Evolutionary conservation across 345 rosid species (phyloP).

Genomic region (Syzygium aqueum): DNA sequence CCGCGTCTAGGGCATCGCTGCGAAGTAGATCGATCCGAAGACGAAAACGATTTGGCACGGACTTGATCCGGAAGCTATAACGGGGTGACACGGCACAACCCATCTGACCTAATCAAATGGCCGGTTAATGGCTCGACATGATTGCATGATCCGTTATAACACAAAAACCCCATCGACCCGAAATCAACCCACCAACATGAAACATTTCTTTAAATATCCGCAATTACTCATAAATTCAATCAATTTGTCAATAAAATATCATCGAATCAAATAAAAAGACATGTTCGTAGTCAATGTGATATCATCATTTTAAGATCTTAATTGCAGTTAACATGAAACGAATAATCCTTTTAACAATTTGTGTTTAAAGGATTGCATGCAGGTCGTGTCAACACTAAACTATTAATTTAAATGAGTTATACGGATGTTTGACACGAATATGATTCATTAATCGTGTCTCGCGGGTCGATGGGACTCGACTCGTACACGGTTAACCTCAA

Average conservation of each 20-base stretch:
- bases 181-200: rapidly evolving
- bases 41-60: rapidly evolving
- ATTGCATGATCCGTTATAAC: not conserved
- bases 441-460: rapidly evolving
- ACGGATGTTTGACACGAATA: rapidly evolving
- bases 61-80: rapidly evolving
- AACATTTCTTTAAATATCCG: not conserved
- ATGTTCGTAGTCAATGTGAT: not conserved
- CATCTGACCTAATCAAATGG: not conserved
- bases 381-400: not conserved
- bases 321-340: not conserved
- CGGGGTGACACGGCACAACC: not conserved
- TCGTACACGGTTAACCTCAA: rapidly evolving
- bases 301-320: not conserved
- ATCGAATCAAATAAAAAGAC: not conserved
- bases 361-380: not conserved
- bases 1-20: no score
- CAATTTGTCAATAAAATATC: not conserved
- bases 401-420: not conserved
- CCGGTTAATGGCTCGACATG: not conserved
- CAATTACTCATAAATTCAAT: not conserved
- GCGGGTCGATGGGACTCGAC: not conserved
- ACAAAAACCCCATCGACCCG: not conserved
- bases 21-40: no score
- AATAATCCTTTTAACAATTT: rapidly evolving